phyloP scores from a whole-genome alignment of 2,329 filamentous ascomycete genomes.

The Herpotrichia juniperi region DNA sequence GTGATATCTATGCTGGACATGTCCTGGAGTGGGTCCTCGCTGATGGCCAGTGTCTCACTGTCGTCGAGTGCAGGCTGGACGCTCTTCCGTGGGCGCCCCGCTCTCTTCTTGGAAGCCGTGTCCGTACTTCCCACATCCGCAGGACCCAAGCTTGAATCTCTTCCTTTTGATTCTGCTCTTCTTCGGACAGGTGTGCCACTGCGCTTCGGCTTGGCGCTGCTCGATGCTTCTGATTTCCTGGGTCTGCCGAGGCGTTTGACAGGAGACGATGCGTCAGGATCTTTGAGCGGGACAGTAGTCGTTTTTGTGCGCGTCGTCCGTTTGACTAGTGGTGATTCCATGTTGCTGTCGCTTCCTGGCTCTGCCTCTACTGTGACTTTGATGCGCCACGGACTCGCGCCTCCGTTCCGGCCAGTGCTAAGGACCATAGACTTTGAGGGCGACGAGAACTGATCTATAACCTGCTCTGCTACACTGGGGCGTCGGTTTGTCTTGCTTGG shows the following conservation, averaged over 20 bases:
- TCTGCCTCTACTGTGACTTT: constrained; percentile 58
- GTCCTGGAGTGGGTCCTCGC: background rate
- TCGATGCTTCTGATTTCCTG: constrained; percentile 39
- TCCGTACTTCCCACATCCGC: constrained; percentile 31
- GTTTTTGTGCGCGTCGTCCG: constrained; percentile 40
- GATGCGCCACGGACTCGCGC: constrained; percentile 55
- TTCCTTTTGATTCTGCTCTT: constrained; percentile 30
- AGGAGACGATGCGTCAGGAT: constrained; percentile 43
- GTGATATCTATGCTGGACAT: background rate
- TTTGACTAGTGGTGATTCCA: constrained; percentile 39
- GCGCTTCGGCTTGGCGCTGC: constrained; percentile 29
- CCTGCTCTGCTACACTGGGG: constrained; percentile 20
- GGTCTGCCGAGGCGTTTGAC: constrained; percentile 46
- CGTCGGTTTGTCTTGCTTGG: constrained; percentile 35
- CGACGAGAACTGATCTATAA: constrained; percentile 28
- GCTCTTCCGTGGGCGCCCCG: constrained; percentile 42
- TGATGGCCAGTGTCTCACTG: constrained; percentile 14
- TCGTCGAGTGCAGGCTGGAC: constrained; percentile 25
- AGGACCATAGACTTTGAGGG: constrained; percentile 55
- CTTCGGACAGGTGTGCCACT: constrained; percentile 40
- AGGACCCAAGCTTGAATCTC: constrained; percentile 19
- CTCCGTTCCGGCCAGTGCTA: constrained; percentile 45
- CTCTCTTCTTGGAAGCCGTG: constrained; percentile 33
- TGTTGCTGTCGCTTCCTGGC: constrained; percentile 39
- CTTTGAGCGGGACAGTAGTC: constrained; percentile 51